Percentiles rank a stretch among this genome's conserved stretches.
Conservation (phyloP, 2,329 filamentous ascomycete species). For the Pseudogymnoascus sp. region DNA sequence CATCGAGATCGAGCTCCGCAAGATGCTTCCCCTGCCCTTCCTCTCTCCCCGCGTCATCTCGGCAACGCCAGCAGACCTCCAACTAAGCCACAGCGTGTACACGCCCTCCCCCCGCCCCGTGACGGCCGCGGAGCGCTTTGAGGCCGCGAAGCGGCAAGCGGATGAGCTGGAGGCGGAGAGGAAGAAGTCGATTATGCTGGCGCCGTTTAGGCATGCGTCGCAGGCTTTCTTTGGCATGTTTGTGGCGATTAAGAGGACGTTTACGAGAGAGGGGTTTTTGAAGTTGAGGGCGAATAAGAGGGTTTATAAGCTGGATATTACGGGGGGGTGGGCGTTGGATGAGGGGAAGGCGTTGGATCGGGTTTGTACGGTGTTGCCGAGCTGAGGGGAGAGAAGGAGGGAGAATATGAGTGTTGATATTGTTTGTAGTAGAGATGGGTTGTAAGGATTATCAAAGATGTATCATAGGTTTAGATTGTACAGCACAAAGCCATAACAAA, state of each 20-base stretch:
- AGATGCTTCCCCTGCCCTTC: conserved; percentile 26
- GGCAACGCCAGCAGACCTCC: conserved; percentile 19
- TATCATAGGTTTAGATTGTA: background rate
- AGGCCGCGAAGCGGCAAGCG: conserved; percentile 24
- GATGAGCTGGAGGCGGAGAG: conserved; percentile 29
- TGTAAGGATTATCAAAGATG: background rate
- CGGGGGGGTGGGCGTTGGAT: conserved; percentile 51
- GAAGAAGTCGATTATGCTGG: conserved; percentile 48
- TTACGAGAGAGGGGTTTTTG: conserved; percentile 51
- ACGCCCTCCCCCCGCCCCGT: conserved; percentile 15
- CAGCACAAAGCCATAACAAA: background rate
- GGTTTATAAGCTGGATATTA: conserved; percentile 52
- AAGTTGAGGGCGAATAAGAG: conserved; percentile 41
- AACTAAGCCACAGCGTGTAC: conserved; percentile 26
- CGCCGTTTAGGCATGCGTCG: conserved; percentile 46
- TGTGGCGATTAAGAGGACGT: conserved; percentile 40
- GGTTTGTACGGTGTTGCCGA: background rate
- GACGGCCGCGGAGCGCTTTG: conserved; percentile 14
- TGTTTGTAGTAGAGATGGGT: background rate
- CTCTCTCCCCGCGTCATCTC: conserved; percentile 21
- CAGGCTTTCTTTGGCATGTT: conserved; percentile 38
- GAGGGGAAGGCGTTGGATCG: conserved; percentile 51
- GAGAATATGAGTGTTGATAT: background rate
- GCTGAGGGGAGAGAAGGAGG: background rate
- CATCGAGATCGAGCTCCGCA: conserved; percentile 42